Evolutionary conservation across 352 stramenopile species (phyloP), one percentile per base, ranked within the genome.

Genomic region (Thalassiosira pacifica): DNA sequence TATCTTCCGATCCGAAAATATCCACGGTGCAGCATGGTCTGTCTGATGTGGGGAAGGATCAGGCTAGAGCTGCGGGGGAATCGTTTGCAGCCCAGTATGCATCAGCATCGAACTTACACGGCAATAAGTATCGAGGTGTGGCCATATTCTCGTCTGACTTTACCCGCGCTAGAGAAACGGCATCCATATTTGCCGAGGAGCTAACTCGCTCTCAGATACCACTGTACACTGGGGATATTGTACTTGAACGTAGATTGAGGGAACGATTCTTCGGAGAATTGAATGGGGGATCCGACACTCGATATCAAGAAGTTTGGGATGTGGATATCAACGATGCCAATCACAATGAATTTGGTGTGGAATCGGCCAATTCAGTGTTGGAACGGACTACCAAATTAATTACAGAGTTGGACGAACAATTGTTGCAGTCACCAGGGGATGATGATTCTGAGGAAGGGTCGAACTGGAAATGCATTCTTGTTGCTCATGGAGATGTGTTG

Each of bases 401-500:
- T 16, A 6, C 81, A 18, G 84, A 92, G 19, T 88, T 91, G 61
- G 91, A 96, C 13, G 55, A 84, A 22, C 60, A 29, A 29, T 87
- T 93, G n/a, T 22, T 66, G 31, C 27, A 24, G 1, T 34, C 61
- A 70, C 45, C 18, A 37, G 32, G 26, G 32, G 64, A 42, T 11
- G 66, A 60, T 27, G 45, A 66, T n/a, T 42, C 40, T 29, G 31
- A 60, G 48, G 10, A 32, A 52, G 27, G n/a, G 10, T 22, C 31
- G 65, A 53, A 24, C 52, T 88, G 75, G 75, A 76, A 85, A 71
- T 76, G 88, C n/a, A 73, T 96, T 70, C 81, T 93, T 53, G 90
- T 94, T 2, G 93, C 93, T 11, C 93, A 96, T 84, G 93, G 93
- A 10, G 93, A 96, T 83, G 93, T 96, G 19, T 70, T 96, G 27